Conservation (phyloP, 192 early-diverging fungal species). For the Allomyces arbusculus region DNA sequence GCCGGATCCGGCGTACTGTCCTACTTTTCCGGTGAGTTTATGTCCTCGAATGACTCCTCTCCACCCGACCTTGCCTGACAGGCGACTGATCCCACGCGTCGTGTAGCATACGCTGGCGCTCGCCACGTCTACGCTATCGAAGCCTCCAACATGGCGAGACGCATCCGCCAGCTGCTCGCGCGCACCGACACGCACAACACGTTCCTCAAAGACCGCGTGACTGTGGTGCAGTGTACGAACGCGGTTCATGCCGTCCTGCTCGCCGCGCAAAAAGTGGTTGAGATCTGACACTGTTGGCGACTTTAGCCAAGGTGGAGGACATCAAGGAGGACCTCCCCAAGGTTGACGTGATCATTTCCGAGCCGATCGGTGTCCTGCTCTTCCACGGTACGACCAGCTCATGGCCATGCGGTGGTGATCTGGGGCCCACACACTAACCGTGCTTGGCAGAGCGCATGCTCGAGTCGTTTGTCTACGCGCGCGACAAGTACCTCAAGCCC, state of each 20-base stretch:
- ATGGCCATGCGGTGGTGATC: too few species aligned
- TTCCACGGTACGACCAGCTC: conserved; percentile 47
- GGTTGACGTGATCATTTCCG: conserved; percentile 89
- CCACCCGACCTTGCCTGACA: too few species aligned
- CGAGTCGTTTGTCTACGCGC: conserved; percentile 64
- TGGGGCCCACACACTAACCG: too few species aligned
- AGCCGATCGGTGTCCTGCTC: conserved; percentile 91
- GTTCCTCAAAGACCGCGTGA: conserved; percentile 56
- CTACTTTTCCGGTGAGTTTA: conserved; percentile 52
- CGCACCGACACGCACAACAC: conserved; percentile 31
- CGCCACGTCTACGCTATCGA: conserved; percentile 85
- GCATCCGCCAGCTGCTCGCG: conserved; percentile 63
- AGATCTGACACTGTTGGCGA: too few species aligned
- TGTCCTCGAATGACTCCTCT: too few species aligned
- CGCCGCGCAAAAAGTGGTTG: too few species aligned
- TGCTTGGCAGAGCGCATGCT: conserved; percentile 12
- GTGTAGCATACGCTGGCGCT: conserved; percentile 43
- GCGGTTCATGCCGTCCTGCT: too few species aligned
- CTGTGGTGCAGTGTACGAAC: conserved; percentile 40
- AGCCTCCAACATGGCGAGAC: conserved; percentile 81
- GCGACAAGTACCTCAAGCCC: conserved; percentile 80
- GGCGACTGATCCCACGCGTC: too few species aligned
- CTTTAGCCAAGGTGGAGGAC: conserved; percentile 70
- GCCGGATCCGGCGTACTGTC: conserved; percentile 86
- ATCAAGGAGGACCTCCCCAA: conserved; percentile 33